Base-by-base conservation (phyloP, 1,139 yeast genomes). In the Nakaseomyces kungkrabaensis region DNA sequence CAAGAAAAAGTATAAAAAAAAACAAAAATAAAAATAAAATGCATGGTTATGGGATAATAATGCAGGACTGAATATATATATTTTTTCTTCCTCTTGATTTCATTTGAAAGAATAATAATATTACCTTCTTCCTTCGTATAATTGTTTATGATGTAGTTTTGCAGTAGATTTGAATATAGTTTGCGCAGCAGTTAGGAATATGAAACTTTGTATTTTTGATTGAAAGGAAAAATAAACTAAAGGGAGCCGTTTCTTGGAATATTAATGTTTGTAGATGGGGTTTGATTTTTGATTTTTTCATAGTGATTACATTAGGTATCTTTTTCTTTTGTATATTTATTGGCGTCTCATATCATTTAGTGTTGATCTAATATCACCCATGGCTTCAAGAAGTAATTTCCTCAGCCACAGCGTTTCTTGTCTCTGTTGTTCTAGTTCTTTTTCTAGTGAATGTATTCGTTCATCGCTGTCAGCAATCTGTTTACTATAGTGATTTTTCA, bases 361-460 rank as follows among this genome's bases (percentile, higher is more conserved):
- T 50, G 62, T 51, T 49, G 63, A 60, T 51, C 68, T 52, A 6
- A 65, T 58, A 52, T 64, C 60, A 5, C 67, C 67, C 63, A 65
- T 59, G 44, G 64, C 68, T 51, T 65, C 68, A 42, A 64, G 58
- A 17, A 65, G 51, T 61, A 65, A 58, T 49, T 64, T 65, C 45
- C 67, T 58, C 38, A 65, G 51, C 68, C 68, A 64, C 42, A 56
- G 59, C 2, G 63, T 60, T 48, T 65, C 68, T 49, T 60, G 62
- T 46, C 66, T 54, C 52, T 65, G 66, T 40, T 57, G 46, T 45
- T 62, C 65, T 7, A 65, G 50, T 40, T 63, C 67, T 45, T 59
- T 51, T 48, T 63, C 66, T 24, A 65, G 52, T 40, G 59, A 63
- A 34, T 48, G 46, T 32, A 65, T 63, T 37, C 64, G 50, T 45